Conservation (phyloP, 2,329 filamentous ascomycete genomes). For the Fusarium sp. region DNA sequence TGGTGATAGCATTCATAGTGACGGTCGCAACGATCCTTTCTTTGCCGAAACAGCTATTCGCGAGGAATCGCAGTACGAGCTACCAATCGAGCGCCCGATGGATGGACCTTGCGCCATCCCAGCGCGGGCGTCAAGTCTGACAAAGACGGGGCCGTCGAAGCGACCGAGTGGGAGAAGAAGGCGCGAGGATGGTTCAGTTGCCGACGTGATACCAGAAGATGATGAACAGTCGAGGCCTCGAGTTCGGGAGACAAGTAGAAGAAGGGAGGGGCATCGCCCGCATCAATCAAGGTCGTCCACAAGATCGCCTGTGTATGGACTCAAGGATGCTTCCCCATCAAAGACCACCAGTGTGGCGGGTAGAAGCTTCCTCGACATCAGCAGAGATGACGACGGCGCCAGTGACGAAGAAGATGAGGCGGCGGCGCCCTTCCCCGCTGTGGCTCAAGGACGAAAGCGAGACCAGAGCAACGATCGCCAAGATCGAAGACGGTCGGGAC, state of each 20-base stretch:
- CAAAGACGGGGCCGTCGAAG: slow-evolving; percentile 66
- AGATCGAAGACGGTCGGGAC: slow-evolving; percentile 60
- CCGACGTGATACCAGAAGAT: slow-evolving; percentile 58
- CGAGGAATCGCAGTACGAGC: slow-evolving; percentile 62
- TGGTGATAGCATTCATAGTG: slow-evolving; percentile 52
- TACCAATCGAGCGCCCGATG: slow-evolving; percentile 44
- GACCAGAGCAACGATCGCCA: slow-evolving; percentile 61
- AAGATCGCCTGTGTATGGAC: slow-evolving; percentile 35
- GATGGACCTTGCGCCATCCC: slow-evolving; percentile 69
- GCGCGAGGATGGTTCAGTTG: slow-evolving; percentile 55
- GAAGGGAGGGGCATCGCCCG: slow-evolving; percentile 29
- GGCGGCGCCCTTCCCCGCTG: slow-evolving; percentile 77
- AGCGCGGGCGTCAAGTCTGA: slow-evolving; percentile 74
- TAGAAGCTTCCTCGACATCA: slow-evolving; percentile 43
- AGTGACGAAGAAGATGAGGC: slow-evolving; percentile 61
- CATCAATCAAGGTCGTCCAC: slow-evolving; percentile 31
- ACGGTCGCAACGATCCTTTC: slow-evolving; percentile 59
- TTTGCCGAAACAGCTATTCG: slow-evolving; percentile 66
- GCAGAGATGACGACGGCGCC: slow-evolving; percentile 50
- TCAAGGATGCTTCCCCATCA: slow-evolving; percentile 40
- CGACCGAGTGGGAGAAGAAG: slow-evolving; percentile 65
- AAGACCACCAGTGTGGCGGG: slow-evolving; percentile 36
- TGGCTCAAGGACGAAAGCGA: slow-evolving; percentile 69
- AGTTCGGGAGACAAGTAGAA: slow-evolving; percentile 38
- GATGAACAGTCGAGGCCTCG: slow-evolving; percentile 49